Evolutionary conservation across 306 rosid genomes (phyloP), one percentile per base, ranked within the genome.

Genomic region (Citrullus amarus): DNA sequence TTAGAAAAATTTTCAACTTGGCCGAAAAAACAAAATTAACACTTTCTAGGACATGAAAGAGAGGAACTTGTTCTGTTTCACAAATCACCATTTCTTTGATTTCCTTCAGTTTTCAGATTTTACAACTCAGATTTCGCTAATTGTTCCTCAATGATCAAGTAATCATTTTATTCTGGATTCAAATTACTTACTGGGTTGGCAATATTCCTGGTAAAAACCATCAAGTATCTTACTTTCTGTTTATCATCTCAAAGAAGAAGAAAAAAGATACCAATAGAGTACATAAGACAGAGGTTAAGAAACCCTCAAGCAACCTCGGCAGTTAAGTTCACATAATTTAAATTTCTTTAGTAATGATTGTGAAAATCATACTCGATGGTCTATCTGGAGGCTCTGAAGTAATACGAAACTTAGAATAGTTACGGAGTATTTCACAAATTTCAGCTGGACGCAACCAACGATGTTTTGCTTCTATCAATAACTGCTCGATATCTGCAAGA

Each of bases 361-460:
- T 57, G 78, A 75, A 39, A 84, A 84, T 74, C 92, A 79, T 93
- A 93, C 98, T 93, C 4, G 90, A 88, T 62, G 98, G 98, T 85
- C 87, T 91, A 81, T 77, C 89, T 74, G 94, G 96, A 83, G 98
- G 96, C 84, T 93, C 96, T 80, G 91, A 43, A 65, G 89, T 76
- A 80, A 93, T 93, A 1, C 79, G 91, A 86, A 91, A 93, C 86
- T 80, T 88, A 56, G 79, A 81, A 81, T 87, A 85, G 72, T 93
- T 93, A 68, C 90, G 87, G 71, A 93, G 94, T 85, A 93, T 93
- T 88, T 91, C 98, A 93, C 96, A 91, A 84, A 93, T 91, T 91
- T 93, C 98, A 75, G 98, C 96, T 50, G 98, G 98, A 8, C 98
- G 86, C 81, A 93, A 83, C 98, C 98, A 93, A 66, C 98, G 87